phyloP scores from a whole-genome alignment of 352 stramenopile species.

The Phytophthora ramorum region DNA sequence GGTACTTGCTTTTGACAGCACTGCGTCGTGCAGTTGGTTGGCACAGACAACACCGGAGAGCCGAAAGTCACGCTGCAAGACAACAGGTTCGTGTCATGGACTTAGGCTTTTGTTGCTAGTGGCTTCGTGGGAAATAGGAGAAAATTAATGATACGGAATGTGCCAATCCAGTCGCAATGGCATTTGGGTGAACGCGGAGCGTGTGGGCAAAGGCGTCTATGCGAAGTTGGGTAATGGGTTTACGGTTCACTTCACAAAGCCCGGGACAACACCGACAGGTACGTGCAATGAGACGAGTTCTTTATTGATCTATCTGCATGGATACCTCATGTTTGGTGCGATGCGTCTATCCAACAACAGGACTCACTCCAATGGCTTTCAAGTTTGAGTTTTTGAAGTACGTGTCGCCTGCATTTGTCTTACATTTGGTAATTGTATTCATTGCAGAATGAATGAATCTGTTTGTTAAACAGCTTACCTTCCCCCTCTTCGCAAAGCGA shows the following conservation, averaged over 20 bases:
- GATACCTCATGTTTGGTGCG: not conserved
- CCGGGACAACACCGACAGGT: constrained; percentile 46
- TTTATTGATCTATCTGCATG: not conserved
- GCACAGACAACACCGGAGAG: constrained; percentile 27
- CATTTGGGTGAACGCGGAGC: constrained; percentile 74
- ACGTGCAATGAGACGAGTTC: not conserved
- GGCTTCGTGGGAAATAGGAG: not conserved
- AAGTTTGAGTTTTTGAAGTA: constrained; percentile 76
- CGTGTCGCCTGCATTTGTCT: constrained; percentile 12
- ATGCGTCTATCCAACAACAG: constrained; percentile 22
- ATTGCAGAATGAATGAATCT: not conserved
- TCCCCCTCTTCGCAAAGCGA: not conserved
- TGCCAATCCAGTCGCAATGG: constrained; percentile 56
- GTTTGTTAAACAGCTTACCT: not conserved
- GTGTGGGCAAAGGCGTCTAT: constrained; percentile 49
- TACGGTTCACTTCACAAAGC: constrained; percentile 80
- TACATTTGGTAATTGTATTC: not conserved
- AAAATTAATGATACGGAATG: not conserved
- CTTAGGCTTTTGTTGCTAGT: not conserved
- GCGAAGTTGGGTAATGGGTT: constrained; percentile 42
- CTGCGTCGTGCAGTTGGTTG: constrained; percentile 58
- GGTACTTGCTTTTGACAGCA: constrained; percentile 44
- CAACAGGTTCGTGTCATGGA: constrained; percentile 48
- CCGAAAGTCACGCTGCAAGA: constrained; percentile 55
- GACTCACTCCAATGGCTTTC: constrained; percentile 54